A percentile compares a stretch with the other conserved stretches of the same genome.
phyloP scores from a whole-genome alignment of 2,329 filamentous ascomycete species.

The Fusarium nurragi region DNA sequence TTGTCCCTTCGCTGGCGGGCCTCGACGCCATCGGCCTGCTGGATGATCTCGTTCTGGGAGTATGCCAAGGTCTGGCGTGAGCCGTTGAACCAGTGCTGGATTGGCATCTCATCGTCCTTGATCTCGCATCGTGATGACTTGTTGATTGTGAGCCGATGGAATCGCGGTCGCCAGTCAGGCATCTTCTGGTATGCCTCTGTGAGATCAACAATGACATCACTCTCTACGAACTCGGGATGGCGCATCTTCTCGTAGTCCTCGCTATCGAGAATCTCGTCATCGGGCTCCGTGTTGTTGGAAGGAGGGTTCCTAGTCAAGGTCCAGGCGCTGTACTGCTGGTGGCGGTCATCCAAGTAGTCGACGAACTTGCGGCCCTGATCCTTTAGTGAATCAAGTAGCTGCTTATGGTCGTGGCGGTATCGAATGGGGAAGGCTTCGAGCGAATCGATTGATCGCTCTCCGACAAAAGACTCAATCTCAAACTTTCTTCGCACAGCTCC shows the following conservation, averaged over 20 bases:
- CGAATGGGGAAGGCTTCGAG: conserved; percentile 53
- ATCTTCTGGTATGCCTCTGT: conserved; percentile 53
- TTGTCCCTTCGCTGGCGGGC: conserved; percentile 51
- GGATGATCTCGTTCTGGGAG: conserved; percentile 49
- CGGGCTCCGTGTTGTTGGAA: conserved; percentile 38
- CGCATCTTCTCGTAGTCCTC: conserved; percentile 49
- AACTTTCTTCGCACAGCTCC: conserved; percentile 53
- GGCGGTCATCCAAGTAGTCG: conserved; percentile 48
- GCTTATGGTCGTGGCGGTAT: conserved; percentile 49
- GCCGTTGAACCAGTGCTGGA: conserved; percentile 52
- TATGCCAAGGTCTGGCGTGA: conserved; percentile 46
- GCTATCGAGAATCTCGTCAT: conserved; percentile 48
- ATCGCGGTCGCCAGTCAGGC: conserved; percentile 50
- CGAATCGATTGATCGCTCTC: conserved; percentile 51
- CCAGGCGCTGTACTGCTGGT: conserved; percentile 55
- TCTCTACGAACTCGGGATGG: conserved; percentile 54
- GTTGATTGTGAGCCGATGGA: conserved; percentile 45
- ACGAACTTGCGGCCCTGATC: conserved; percentile 49
- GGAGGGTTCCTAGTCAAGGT: conserved; percentile 53
- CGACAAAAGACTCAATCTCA: conserved; percentile 49
- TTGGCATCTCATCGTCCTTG: conserved; percentile 49
- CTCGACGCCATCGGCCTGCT: conserved; percentile 50
- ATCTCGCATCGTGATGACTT: conserved; percentile 47
- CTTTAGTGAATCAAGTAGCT: conserved; percentile 48
- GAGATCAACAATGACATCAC: conserved; percentile 56